phyloP scores from a whole-genome alignment of 2,329 filamentous ascomycete species.

The Neonectria ditissima region DNA sequence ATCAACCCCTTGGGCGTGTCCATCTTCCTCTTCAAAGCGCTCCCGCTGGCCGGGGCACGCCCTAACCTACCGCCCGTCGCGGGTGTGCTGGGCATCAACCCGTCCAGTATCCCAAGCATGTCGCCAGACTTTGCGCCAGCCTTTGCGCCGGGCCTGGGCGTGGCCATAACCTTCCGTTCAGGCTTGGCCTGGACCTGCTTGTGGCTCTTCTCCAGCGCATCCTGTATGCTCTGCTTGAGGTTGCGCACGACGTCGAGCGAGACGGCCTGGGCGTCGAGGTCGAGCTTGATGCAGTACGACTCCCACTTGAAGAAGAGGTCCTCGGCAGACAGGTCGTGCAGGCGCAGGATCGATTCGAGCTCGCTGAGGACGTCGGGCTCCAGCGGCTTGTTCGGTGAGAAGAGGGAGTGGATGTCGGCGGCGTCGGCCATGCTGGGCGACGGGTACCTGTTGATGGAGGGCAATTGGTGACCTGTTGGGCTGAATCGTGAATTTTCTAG shows the following conservation, averaged over 20 bases:
- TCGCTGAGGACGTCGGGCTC: constrained; percentile 83
- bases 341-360: constrained; percentile 84
- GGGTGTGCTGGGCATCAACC: constrained; percentile 74
- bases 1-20: constrained; percentile 44
- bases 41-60: constrained; percentile 46
- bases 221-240: constrained; percentile 89
- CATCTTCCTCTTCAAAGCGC: constrained; percentile 49
- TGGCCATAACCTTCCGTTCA: constrained; percentile 71
- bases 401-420: constrained; percentile 50
- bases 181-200: constrained; percentile 72
- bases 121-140: constrained; percentile 68
- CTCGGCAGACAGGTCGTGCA: constrained; percentile 84
- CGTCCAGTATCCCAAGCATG: constrained; percentile 87
- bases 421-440: constrained; percentile 51
- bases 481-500: not conserved
- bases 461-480: not conserved
- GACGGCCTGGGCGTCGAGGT: constrained; percentile 76
- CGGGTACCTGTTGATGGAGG: not conserved
- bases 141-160: constrained; percentile 69
- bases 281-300: constrained; percentile 96
- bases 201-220: constrained; percentile 82
- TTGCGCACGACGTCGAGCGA: constrained; percentile 77
- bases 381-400: constrained; percentile 62
- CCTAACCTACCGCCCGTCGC: constrained; percentile 58
- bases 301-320: constrained; percentile 99